Evolutionary conservation across 2,329 filamentous ascomycete genomes (phyloP).

Genomic region (Beauveria pseudobassiana): DNA sequence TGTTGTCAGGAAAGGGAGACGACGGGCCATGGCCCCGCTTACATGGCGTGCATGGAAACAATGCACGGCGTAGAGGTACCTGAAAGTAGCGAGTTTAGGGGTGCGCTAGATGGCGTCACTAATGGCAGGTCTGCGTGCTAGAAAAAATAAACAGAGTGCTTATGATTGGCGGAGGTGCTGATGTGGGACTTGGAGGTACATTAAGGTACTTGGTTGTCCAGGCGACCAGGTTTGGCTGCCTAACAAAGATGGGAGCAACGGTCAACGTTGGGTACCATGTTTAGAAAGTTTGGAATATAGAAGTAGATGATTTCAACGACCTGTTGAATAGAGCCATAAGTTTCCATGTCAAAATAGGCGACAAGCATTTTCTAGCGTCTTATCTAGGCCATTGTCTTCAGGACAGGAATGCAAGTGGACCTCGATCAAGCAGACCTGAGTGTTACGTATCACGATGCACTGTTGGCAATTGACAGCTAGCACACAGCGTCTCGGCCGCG

Average conservation of each 20-base stretch:
- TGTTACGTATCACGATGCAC: too few relatives aligned
- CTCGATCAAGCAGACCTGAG: neutral
- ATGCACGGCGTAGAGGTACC: neutral
- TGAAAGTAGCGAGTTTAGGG: neutral
- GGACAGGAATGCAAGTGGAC: neutral
- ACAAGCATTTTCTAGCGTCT: too few relatives aligned
- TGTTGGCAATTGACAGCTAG: neutral
- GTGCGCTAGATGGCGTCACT: neutral
- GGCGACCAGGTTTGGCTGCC: neutral
- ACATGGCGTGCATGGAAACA: neutral
- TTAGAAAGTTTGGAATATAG: neutral
- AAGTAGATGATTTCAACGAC: neutral
- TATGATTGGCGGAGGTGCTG: neutral
- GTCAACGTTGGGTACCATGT: neutral
- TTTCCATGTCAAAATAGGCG: neutral
- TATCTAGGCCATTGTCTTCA: neutral
- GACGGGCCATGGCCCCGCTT: neutral
- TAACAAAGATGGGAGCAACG: neutral
- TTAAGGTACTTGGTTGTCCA: slow-evolving; percentile 7
- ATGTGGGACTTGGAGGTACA: neutral
- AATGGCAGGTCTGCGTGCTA: neutral
- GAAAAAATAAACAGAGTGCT: neutral
- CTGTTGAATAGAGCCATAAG: neutral
- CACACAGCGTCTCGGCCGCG: neutral
- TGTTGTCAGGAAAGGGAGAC: slow-evolving; percentile 10